These are phyloP conservation scores for Gremmenia infestans DNA, from an alignment of 2,329 filamentous ascomycete species.

Conservation along the genomic window DNA sequence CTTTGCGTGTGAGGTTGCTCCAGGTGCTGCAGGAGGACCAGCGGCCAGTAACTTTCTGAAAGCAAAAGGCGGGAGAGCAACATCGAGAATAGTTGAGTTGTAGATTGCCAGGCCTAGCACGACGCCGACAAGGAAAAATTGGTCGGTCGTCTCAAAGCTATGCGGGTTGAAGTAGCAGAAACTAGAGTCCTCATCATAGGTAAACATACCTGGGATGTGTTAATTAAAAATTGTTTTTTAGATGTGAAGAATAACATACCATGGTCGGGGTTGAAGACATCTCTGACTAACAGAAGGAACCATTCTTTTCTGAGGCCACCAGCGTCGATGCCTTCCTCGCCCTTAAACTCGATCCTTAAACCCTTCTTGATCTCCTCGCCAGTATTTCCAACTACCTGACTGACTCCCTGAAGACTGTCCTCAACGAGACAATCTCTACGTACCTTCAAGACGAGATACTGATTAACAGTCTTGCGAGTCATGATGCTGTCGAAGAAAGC, in stretches of 20 bases:
- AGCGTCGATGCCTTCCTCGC: slow-evolving; percentile 87
- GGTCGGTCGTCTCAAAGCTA: slow-evolving; percentile 85
- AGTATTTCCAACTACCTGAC: slow-evolving; percentile 75
- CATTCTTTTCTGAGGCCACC: slow-evolving; percentile 90
- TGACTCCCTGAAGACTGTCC: slow-evolving; percentile 79
- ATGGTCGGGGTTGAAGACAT: slow-evolving; percentile 87
- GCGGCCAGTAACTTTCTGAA: slow-evolving; percentile 82
- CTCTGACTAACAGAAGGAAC: slow-evolving; percentile 82
- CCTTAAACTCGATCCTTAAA: slow-evolving; percentile 76
- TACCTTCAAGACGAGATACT: slow-evolving; percentile 72
- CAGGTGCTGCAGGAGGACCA: slow-evolving; percentile 56
- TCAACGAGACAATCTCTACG: slow-evolving; percentile 83
- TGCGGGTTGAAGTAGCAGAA: slow-evolving; percentile 92
- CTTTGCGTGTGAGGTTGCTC: slow-evolving; percentile 51
- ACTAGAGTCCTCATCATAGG: slow-evolving; percentile 84
- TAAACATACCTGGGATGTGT: slow-evolving; percentile 65
- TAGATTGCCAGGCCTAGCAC: slow-evolving; percentile 87
- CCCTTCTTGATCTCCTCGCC: slow-evolving; percentile 88
- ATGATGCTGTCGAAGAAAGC: slow-evolving; percentile 89
- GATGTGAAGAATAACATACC: slow-evolving; percentile 46
- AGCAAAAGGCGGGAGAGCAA: slow-evolving; percentile 81
- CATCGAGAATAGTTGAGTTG: slow-evolving; percentile 88
- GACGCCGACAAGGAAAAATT: slow-evolving; percentile 86
- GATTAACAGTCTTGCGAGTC: slow-evolving; percentile 65
- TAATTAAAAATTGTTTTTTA: slow-evolving; percentile 3